Evolutionary conservation across 192 early-diverging fungal species (phyloP).

Genomic region (Cladochytrium replicatum): DNA sequence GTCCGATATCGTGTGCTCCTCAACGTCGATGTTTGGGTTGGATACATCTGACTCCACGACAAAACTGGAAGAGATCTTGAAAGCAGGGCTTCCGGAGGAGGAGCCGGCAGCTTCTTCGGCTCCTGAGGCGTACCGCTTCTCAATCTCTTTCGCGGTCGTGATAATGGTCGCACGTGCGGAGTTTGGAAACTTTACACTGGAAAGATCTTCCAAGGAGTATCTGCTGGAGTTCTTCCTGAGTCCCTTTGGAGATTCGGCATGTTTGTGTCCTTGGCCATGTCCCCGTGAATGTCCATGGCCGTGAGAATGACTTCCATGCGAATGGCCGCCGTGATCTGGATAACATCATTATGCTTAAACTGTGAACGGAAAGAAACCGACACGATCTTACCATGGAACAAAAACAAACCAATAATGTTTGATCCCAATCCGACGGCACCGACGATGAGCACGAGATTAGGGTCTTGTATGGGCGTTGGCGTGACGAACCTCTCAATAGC

Average conservation of each 20-base stretch:
- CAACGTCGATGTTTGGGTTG: conserved; percentile 2
- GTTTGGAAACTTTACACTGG: too few relatives aligned
- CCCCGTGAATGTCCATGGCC: conserved; percentile 48
- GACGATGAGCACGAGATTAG: conserved; percentile 64
- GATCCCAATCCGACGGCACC: conserved; percentile 65
- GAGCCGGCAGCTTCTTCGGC: conserved; percentile 1
- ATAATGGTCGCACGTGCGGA: background rate
- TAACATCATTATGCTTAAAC: background rate
- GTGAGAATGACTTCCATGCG: conserved; percentile 39
- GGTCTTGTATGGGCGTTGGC: conserved; percentile 47
- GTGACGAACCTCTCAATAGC: conserved; percentile 64
- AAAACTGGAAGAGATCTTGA: background rate
- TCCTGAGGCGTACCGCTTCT: background rate
- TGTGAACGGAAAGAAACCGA: conserved; percentile 4
- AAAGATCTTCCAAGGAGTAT: too few relatives aligned
- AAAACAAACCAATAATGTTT: conserved; percentile 69
- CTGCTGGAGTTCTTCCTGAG: too few relatives aligned
- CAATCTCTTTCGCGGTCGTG: background rate
- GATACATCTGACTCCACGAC: background rate
- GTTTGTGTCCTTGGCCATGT: conserved; percentile 36
- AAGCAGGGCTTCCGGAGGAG: background rate
- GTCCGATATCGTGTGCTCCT: conserved; percentile 14
- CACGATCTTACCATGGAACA: conserved; percentile 63
- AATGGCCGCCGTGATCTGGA: background rate
- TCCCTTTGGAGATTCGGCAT: background rate